Percentiles rank a stretch among this genome's conserved stretches.
Evolutionary conservation across 1,284 basidiomycete species (phyloP).

Genomic region (Cystobasidium pallidum): DNA sequence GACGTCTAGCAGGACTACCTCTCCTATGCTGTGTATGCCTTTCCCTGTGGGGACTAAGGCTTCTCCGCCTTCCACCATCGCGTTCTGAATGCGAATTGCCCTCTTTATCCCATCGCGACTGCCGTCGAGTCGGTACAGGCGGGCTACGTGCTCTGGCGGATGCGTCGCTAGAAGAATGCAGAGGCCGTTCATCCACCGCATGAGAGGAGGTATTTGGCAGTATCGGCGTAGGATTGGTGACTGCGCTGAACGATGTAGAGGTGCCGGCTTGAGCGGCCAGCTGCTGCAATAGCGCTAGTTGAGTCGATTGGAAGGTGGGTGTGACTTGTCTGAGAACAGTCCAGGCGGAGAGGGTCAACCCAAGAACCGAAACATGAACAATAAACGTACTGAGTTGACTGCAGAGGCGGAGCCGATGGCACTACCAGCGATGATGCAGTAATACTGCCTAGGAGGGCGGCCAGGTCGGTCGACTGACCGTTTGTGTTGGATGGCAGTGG

Average conservation of each 20-base stretch:
- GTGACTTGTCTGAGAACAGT: neutral
- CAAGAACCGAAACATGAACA: neutral
- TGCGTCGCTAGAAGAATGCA: neutral
- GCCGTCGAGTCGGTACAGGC: neutral
- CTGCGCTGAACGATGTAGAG: neutral
- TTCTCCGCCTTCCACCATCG: neutral
- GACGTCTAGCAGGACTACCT: neutral
- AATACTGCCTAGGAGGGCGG: conserved; percentile 25
- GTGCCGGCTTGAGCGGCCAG: conserved; percentile 24
- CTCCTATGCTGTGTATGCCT: neutral
- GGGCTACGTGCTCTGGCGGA: neutral
- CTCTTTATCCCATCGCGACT: conserved; percentile 9
- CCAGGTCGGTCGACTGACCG: conserved; percentile 11
- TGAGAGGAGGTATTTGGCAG: neutral
- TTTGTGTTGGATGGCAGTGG: neutral
- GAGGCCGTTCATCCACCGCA: neutral
- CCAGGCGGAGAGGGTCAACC: neutral
- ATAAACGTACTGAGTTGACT: neutral
- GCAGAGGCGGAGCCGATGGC: neutral
- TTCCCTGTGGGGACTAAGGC: conserved; percentile 9
- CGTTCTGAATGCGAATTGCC: neutral
- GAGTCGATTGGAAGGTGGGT: conserved; percentile 14
- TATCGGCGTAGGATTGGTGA: neutral
- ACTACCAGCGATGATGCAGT: neutral
- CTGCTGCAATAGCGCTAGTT: conserved; percentile 38